Evolutionary conservation across 106 monocot species (phyloP).

Genomic region (Chionographis japonica): DNA sequence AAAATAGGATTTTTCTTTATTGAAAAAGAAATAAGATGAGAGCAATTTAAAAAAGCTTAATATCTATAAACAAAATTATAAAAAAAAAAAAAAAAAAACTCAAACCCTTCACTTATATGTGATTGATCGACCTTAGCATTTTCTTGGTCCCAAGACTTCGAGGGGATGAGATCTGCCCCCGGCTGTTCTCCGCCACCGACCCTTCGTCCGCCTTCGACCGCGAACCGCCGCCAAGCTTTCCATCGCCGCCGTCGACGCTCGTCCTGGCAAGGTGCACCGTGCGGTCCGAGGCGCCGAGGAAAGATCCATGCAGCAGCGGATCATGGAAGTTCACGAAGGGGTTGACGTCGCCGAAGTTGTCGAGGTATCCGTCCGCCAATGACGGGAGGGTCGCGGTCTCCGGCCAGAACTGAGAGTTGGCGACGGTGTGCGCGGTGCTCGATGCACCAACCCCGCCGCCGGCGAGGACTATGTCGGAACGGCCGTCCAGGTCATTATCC

Average conservation of each 20-base stretch:
- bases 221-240: background rate
- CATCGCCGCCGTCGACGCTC: background rate
- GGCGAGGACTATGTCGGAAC: no score
- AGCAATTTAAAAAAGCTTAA: no score
- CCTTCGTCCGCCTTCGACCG: background rate
- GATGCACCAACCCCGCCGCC: no score
- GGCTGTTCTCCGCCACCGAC: background rate
- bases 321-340: slow-evolving; percentile 13
- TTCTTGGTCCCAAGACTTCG: slow-evolving; percentile 16
- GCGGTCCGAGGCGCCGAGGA: background rate
- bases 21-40: no score
- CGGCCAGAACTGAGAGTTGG: background rate
- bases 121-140: slow-evolving; percentile 2
- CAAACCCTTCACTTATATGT: background rate
- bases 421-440: no score
- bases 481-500: no score
- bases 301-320: slow-evolving; percentile 5
- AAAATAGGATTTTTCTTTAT: no score
- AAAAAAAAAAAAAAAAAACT: background rate
- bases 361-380: background rate
- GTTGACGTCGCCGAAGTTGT: slow-evolving; percentile 9
- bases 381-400: no score
- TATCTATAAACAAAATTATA: no score
- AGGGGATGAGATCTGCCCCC: slow-evolving; percentile 30
- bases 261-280: background rate